Evolutionary conservation across 805 yeast genomes (phyloP).

Genomic region (Blastobotrys robertii): DNA sequence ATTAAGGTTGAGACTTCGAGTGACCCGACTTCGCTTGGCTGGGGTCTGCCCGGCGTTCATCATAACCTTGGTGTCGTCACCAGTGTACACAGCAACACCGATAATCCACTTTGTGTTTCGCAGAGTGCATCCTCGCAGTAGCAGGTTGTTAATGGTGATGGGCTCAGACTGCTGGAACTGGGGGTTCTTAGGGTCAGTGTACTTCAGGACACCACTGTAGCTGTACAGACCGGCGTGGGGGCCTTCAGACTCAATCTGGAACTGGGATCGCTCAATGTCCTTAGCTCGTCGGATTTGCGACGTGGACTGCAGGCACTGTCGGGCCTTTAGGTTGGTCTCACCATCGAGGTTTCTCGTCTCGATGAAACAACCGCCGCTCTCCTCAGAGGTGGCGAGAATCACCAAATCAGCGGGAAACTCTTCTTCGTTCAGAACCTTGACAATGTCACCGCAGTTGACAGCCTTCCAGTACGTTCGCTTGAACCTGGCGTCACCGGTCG

Average conservation of each 20-base stretch:
- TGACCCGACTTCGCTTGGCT: slow-evolving; percentile 54
- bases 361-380: slow-evolving; percentile 57
- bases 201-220: slow-evolving; percentile 58
- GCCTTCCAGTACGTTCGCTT: slow-evolving; percentile 57
- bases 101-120: slow-evolving; percentile 71
- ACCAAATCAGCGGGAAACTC: slow-evolving; percentile 72
- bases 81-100: slow-evolving; percentile 69
- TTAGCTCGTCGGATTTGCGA: slow-evolving; percentile 42
- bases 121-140: slow-evolving; percentile 63
- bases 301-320: slow-evolving; percentile 46
- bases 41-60: slow-evolving; percentile 73
- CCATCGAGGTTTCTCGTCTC: slow-evolving; percentile 69
- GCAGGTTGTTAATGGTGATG: slow-evolving; percentile 48
- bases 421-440: slow-evolving; percentile 58
- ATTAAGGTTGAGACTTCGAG: slow-evolving; percentile 56
- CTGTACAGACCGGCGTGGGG: slow-evolving; percentile 58
- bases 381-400: slow-evolving; percentile 57
- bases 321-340: slow-evolving; percentile 63
- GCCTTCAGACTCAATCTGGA: slow-evolving; percentile 60
- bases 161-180: slow-evolving; percentile 37
- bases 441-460: slow-evolving; percentile 63
- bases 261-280: slow-evolving; percentile 49
- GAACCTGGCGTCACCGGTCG: slow-evolving; percentile 31
- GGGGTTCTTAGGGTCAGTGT: slow-evolving; percentile 29
- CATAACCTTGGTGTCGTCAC: slow-evolving; percentile 67